phyloP scores from a whole-genome alignment of 495 filamentous ascomycete genomes.

The Rusavskia elegans region DNA sequence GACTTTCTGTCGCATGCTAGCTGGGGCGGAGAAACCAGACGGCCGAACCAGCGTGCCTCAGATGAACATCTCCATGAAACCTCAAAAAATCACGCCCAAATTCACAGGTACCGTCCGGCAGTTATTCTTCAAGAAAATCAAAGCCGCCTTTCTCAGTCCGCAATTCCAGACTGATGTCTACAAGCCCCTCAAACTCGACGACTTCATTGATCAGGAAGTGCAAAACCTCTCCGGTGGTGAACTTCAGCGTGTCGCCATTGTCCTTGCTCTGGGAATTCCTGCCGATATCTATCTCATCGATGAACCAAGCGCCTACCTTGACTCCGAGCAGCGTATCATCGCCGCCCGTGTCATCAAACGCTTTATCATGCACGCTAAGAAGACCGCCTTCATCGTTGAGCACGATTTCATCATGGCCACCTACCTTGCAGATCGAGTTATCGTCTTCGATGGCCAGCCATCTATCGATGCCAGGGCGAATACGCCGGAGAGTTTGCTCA shows the following conservation, averaged over 20 bases:
- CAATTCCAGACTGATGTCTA: constrained; percentile 99
- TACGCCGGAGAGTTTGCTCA: constrained; percentile 76
- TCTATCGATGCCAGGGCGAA: constrained; percentile 80
- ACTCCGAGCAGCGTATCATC: constrained; percentile 97
- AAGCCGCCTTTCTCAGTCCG: constrained; percentile 83
- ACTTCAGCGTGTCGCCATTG: constrained; percentile 95
- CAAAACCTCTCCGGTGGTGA: constrained; percentile 98
- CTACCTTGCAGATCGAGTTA: constrained; percentile 93
- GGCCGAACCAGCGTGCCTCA: constrained; percentile 56
- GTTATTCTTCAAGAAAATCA: constrained; percentile 94
- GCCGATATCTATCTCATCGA: constrained; percentile 98
- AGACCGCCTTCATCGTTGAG: constrained; percentile 97
- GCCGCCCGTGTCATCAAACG: constrained; percentile 95
- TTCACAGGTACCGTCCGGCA: constrained; percentile 91
- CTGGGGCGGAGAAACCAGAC: constrained; percentile 84
- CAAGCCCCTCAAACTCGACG: constrained; percentile 92
- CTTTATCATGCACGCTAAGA: constrained; percentile 99
- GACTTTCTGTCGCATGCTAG: constrained; percentile 92
- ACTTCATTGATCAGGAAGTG: constrained; percentile 98
- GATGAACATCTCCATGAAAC: constrained; percentile 98
- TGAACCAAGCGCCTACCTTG: constrained; percentile 86
- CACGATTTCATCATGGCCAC: constrained; percentile 99
- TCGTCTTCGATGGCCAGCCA: constrained; percentile 91
- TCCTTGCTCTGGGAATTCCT: constrained; percentile 84
- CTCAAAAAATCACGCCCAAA: constrained; percentile 97